These are phyloP conservation scores for Boletus huronensis DNA, from an alignment of 768 basidiomycete species.

Conservation along the genomic window DNA sequence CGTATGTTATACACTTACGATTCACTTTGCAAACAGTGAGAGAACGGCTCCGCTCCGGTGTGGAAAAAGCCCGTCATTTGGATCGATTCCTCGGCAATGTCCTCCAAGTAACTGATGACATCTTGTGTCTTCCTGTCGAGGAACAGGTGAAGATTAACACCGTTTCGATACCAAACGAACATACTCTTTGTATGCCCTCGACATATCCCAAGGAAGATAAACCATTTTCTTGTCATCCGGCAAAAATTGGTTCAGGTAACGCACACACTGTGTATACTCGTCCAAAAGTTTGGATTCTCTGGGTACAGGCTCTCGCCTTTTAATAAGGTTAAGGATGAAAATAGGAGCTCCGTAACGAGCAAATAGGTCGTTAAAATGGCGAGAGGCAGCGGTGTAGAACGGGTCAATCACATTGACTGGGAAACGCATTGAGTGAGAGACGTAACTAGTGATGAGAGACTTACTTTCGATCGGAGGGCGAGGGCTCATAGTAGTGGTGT, in stretches of 20 bases:
- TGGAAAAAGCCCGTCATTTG: slow-evolving; percentile 94
- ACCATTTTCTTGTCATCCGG: slow-evolving; percentile 82
- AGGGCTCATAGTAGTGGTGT: slow-evolving; percentile 83
- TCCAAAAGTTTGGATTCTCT: slow-evolving; percentile 87
- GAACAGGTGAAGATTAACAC: neutral
- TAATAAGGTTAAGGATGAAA: slow-evolving; percentile 92
- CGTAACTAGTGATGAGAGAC: slow-evolving; percentile 23
- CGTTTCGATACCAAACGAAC: slow-evolving; percentile 14
- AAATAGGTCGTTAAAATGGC: slow-evolving; percentile 91
- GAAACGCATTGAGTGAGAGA: slow-evolving; percentile 3
- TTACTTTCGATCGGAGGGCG: slow-evolving; percentile 94
- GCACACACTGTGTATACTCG: slow-evolving; percentile 89
- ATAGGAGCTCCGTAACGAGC: slow-evolving; percentile 86
- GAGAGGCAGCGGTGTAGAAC: slow-evolving; percentile 88
- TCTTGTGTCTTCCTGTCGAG: slow-evolving; percentile 81
- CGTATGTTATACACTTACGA: slow-evolving; percentile 26
- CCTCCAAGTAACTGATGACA: slow-evolving; percentile 92
- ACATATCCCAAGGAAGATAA: slow-evolving; percentile 97
- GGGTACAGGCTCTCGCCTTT: slow-evolving; percentile 71
- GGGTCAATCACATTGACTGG: slow-evolving; percentile 91
- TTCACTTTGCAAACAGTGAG: slow-evolving; percentile 54
- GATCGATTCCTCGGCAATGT: slow-evolving; percentile 90
- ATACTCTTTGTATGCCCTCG: slow-evolving; percentile 91
- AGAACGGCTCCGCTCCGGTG: slow-evolving; percentile 82
- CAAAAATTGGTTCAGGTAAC: slow-evolving; percentile 93